Percentiles rank a stretch among this genome's conserved stretches.
phyloP scores from a whole-genome alignment of 2,329 filamentous ascomycete genomes.

The Xylariaceae sp. region DNA sequence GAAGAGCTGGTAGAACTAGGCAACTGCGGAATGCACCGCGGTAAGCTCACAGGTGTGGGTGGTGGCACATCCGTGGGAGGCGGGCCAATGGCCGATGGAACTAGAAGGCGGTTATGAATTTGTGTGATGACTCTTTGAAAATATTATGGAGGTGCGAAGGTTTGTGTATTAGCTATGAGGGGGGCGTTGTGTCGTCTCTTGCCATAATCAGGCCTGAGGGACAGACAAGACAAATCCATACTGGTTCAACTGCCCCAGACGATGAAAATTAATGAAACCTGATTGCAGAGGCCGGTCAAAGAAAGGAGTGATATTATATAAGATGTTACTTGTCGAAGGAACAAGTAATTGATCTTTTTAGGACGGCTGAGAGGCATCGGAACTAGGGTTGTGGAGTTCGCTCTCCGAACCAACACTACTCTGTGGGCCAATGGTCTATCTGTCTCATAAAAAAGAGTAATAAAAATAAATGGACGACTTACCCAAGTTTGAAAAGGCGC shows the following conservation, averaged over 20 bases:
- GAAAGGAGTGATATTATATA: not conserved
- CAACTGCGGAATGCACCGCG: conserved; percentile 48
- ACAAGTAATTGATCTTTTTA: too few species aligned
- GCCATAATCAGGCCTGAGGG: not conserved
- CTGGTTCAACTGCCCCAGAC: too few species aligned
- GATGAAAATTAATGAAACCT: not conserved
- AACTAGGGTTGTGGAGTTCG: conserved; percentile 10
- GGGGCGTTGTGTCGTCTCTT: not conserved
- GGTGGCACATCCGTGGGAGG: conserved; percentile 61
- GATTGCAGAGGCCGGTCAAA: not conserved
- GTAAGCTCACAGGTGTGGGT: conserved; percentile 61
- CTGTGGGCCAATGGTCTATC: too few species aligned
- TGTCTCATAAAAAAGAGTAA: too few species aligned
- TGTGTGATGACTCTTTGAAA: conserved; percentile 13
- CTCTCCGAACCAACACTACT: conserved; percentile 15
- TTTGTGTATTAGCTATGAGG: not conserved
- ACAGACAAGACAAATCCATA: not conserved
- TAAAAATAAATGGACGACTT: conserved; percentile 34
- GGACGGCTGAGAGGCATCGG: not conserved
- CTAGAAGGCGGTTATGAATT: conserved; percentile 37
- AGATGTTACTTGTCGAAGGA: not conserved
- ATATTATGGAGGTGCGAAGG: not conserved
- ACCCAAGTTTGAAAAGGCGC: conserved; percentile 39
- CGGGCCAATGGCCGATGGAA: conserved; percentile 33
- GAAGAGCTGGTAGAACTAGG: conserved; percentile 23